Conservation (phyloP, 2,329 filamentous ascomycete species). For the Myriosclerotinia duriaeana region DNA sequence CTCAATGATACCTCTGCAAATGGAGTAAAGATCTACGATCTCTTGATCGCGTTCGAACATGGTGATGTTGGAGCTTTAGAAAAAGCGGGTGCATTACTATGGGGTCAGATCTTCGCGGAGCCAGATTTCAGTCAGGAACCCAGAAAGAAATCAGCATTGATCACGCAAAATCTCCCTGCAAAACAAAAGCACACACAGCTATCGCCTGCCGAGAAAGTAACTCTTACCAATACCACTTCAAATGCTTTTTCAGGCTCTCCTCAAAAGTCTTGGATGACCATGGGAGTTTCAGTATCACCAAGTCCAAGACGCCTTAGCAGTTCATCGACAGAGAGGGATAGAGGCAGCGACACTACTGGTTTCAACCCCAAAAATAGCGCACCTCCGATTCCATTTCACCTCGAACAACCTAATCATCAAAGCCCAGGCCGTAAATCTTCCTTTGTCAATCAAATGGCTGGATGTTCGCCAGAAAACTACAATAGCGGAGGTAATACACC, state of each 20-base stretch:
- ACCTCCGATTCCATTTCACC: background rate
- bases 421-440: no score
- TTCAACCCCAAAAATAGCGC: background rate
- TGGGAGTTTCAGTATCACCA: background rate
- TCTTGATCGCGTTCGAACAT: conserved; percentile 22
- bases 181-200: background rate
- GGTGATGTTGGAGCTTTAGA: conserved; percentile 22
- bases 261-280: conserved; percentile 6
- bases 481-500: background rate
- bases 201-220: background rate
- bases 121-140: background rate
- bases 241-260: conserved; percentile 7
- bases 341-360: background rate
- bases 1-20: conserved; percentile 21
- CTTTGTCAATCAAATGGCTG: background rate
- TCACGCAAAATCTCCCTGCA: background rate
- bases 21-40: conserved; percentile 19
- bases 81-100: conserved; percentile 26
- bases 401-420: background rate
- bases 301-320: conserved; percentile 9
- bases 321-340: background rate
- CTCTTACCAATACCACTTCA: background rate
- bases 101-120: conserved; percentile 13
- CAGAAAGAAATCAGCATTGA: background rate
- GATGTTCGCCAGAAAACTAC: no score